phyloP scores from a whole-genome alignment of 1,139 yeast species.

The Taphrina flavorubra region DNA sequence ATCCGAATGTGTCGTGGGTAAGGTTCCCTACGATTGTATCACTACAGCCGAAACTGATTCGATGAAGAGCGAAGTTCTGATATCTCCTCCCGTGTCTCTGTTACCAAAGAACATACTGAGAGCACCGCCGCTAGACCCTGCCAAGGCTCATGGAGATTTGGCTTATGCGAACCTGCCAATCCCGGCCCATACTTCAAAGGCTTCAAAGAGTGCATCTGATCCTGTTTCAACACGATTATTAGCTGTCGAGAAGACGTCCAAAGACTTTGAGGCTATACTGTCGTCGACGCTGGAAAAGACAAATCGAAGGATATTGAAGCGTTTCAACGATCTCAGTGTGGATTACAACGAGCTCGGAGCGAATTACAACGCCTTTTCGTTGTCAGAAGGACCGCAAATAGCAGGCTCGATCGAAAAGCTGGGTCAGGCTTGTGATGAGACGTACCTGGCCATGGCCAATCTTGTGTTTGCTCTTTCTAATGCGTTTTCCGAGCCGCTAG shows the following conservation, averaged over 20 bases:
- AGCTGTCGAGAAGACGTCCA: conserved; percentile 49
- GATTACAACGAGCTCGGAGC: conserved; percentile 76
- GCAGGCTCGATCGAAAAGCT: conserved; percentile 68
- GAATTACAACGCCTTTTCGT: conserved; percentile 72
- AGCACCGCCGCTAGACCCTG: conserved; percentile 64
- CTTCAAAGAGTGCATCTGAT: conserved; percentile 45
- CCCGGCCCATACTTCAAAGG: conserved; percentile 58
- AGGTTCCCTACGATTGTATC: conserved; percentile 2
- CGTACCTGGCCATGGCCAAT: conserved; percentile 68
- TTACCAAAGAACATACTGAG: conserved; percentile 61
- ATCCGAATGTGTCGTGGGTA: conserved; percentile 81
- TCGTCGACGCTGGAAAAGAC: conserved; percentile 66
- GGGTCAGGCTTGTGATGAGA: conserved; percentile 80
- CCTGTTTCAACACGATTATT: conserved; percentile 26
- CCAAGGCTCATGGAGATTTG: conserved; percentile 56
- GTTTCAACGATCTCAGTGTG: conserved; percentile 49
- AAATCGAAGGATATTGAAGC: conserved; percentile 68
- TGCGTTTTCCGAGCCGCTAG: conserved; percentile 79
- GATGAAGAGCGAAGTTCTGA: conserved; percentile 55
- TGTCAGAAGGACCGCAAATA: conserved; percentile 60
- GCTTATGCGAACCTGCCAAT: conserved; percentile 70
- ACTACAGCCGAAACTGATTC: background rate
- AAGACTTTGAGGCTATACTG: conserved; percentile 63
- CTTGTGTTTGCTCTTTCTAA: conserved; percentile 73
- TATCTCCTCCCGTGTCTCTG: conserved; percentile 63